phyloP scores from a whole-genome alignment of 306 rosid genomes.

The Vachellia collinsii region DNA sequence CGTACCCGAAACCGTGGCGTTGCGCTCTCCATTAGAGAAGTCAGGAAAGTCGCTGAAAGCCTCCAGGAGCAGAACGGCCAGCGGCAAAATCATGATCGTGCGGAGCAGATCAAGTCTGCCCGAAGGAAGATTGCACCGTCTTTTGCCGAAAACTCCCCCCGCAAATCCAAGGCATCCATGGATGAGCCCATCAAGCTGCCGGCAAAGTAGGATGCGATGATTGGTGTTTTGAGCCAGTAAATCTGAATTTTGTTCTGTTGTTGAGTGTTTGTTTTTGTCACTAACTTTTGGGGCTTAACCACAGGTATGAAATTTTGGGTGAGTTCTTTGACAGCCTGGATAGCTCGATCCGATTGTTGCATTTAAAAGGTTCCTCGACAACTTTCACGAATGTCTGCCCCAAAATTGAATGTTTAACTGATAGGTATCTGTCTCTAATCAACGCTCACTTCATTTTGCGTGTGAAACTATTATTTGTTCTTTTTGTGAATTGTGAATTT shows the following conservation, averaged over 20 bases:
- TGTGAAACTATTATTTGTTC: neutral
- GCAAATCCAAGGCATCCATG: constrained; percentile 21
- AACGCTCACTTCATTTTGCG: neutral
- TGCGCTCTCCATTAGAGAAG: constrained; percentile 50
- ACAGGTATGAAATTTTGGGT: constrained; percentile 61
- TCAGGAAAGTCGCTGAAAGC: constrained; percentile 50
- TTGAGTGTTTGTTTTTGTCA: neutral
- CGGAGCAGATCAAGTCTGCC: constrained; percentile 36
- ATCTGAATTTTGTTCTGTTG: neutral
- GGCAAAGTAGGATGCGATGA: constrained; percentile 46
- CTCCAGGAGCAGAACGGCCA: constrained; percentile 36
- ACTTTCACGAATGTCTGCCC: constrained; percentile 54
- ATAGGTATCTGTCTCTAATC: constrained; percentile 50
- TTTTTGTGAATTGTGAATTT: neutral
- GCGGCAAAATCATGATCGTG: constrained; percentile 13
- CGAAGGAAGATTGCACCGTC: constrained; percentile 45
- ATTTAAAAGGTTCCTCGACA: constrained; percentile 46
- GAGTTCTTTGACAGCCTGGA: constrained; percentile 64
- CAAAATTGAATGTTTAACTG: constrained; percentile 60
- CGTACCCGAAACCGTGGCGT: constrained; percentile 54
- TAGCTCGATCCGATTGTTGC: constrained; percentile 57
- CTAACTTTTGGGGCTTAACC: neutral
- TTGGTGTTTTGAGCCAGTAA: neutral
- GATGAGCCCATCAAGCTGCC: constrained; percentile 45
- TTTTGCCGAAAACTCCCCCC: constrained; percentile 4